These are phyloP conservation scores for Gossypium turneri DNA, from an alignment of 345 rosid species.

Conservation along the genomic window DNA sequence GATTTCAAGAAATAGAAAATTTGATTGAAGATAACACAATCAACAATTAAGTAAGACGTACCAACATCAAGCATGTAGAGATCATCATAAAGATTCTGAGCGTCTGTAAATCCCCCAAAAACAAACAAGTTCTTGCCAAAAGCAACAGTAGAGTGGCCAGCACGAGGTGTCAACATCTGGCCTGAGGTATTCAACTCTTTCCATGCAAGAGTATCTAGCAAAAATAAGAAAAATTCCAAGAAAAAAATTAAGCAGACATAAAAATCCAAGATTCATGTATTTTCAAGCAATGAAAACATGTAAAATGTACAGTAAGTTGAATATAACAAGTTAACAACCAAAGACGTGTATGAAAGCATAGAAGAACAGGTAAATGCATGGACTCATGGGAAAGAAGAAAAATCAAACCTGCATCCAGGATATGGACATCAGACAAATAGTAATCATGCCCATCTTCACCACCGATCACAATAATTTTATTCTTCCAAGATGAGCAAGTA, in stretches of 20 bases:
- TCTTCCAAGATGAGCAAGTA: constrained; percentile 93
- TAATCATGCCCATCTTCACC: constrained; percentile 98
- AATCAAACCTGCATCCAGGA: constrained; percentile 82
- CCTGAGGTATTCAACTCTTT: constrained; percentile 78
- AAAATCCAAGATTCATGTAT: constrained; percentile 1
- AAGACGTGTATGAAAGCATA: neutral
- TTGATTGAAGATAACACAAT: constrained; percentile 7
- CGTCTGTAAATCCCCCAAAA: constrained; percentile 96
- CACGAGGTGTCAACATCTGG: constrained; percentile 83
- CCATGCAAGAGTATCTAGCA: constrained; percentile 81
- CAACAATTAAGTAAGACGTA: constrained; percentile 33
- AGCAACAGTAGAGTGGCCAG: constrained; percentile 91
- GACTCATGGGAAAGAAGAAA: neutral
- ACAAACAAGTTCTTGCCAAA: constrained; percentile 85
- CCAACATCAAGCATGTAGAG: constrained; percentile 85
- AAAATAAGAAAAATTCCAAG: constrained; percentile 14
- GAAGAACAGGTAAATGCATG: neutral
- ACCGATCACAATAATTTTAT: constrained; percentile 78
- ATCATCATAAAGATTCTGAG: constrained; percentile 91
- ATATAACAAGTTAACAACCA: neutral
- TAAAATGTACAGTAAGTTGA: neutral
- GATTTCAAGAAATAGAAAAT: neutral
- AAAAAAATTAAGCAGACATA: constrained; percentile 15
- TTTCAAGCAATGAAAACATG: constrained; percentile 3
- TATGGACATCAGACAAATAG: constrained; percentile 90